A percentile compares a stretch with the other conserved stretches of the same genome.
Evolutionary conservation across 345 rosid species (phyloP).

Genomic region (Angophora floribunda): DNA sequence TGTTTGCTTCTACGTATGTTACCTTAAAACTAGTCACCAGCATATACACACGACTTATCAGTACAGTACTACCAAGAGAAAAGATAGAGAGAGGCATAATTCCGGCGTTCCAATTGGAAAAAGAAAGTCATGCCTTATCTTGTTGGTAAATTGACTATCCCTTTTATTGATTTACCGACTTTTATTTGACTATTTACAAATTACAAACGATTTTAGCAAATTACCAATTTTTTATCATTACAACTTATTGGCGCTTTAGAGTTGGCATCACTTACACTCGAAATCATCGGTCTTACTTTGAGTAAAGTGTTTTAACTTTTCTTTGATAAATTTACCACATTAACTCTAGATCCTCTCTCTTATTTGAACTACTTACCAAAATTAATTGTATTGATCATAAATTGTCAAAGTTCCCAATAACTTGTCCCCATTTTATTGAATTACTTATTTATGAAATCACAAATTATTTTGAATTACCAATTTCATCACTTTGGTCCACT

Average conservation of each 20-base stretch:
- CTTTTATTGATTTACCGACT: not conserved
- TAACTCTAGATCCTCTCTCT: not conserved
- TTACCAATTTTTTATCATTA: no score
- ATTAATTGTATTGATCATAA: not conserved
- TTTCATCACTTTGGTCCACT: not conserved
- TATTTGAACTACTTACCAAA: not conserved
- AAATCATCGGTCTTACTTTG: not conserved
- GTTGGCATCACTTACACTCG: not conserved
- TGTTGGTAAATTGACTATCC: not conserved
- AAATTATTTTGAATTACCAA: not conserved
- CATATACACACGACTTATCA: not conserved
- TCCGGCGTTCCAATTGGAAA: not conserved
- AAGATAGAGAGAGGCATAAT: not conserved
- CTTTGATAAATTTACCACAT: no score
- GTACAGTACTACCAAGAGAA: not conserved
- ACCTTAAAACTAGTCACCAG: not conserved
- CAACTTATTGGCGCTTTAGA: not conserved
- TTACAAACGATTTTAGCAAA: no score
- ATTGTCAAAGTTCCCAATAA: not conserved
- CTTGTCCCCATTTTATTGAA: no score
- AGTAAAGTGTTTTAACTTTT: not conserved
- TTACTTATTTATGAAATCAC: no score
- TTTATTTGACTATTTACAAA: no score
- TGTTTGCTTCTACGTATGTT: not conserved
- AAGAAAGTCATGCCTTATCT: not conserved